Evolutionary conservation across 2,329 filamentous ascomycete species (phyloP), one percentile per base, ranked within the genome.

Genomic region (Didymella exigua): DNA sequence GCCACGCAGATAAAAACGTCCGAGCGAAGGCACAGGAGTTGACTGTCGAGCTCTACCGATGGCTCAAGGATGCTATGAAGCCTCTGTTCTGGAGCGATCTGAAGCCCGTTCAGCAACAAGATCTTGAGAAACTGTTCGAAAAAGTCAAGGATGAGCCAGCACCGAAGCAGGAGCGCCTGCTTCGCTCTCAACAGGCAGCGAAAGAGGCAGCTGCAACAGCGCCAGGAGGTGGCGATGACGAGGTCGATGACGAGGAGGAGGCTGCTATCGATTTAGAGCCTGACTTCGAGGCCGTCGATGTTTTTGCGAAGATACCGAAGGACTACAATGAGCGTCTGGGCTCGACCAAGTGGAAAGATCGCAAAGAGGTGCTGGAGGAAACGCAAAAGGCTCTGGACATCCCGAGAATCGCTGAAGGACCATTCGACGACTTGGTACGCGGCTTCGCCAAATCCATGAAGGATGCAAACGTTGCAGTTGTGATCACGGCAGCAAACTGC

Each of bases 11-110:
- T 81, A 99, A 99, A 78, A 98, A 98, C 73, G 91, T 99, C 14
- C 89, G 95, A 76, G 92, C 93, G 3, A 95, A 97, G 74, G 92
- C 93, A 24, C 95, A 95, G 41, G 92, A 89, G 65, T 81, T 99
- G 53, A 89, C 93, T 0, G 91, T 97, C 42, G 96, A 99, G 72
- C 85, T 99, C 54, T 99, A 99, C 76, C 84, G 95, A 76, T 99
- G 96, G 95, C 82, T 99, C 29, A 89, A 93, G 63, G 95, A 99
- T 61, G 93, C 93, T 10, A 97, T 99, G 87, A 99, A 99, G 74
- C 91, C 93, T 31, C 89, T 98, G 76, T 98, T 99, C 74, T 99
- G 95, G 93, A 86, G 84, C 38, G 95, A 99, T 55, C 77, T 99
- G 58, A 99, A 99, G 74, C 89, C 93, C 0, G 93, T 96, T 0